These are phyloP conservation scores for Naganishia vaughanmartiniae DNA, from an alignment of 768 basidiomycete species.

Conservation along the genomic window DNA sequence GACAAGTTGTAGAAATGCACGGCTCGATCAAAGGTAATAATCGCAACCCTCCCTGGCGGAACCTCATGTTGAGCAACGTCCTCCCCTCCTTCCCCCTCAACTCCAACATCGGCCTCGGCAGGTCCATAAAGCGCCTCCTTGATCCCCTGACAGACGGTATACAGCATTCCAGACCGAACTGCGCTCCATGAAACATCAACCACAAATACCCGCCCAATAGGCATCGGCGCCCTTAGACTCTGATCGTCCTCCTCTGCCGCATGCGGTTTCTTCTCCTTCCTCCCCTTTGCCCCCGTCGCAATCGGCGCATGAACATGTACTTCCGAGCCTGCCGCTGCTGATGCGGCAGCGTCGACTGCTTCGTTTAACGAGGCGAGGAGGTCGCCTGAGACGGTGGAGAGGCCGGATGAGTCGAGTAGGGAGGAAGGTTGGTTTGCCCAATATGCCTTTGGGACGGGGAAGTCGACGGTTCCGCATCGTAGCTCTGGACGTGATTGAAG, in stretches of 20 bases:
- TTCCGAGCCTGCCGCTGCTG: conserved; percentile 2
- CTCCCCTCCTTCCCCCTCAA: conserved; percentile 51
- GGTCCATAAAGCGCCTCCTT: conserved; percentile 65
- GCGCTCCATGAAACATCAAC: conserved; percentile 77
- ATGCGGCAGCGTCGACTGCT: conserved; percentile 34
- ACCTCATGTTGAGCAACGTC: conserved; percentile 37
- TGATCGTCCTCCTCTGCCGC: conserved; percentile 36
- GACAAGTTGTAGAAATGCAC: conserved; percentile 87
- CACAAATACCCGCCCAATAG: conserved; percentile 77
- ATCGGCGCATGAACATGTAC: not conserved
- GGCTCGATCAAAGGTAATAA: conserved; percentile 75
- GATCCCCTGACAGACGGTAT: conserved; percentile 65
- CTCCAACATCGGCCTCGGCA: conserved; percentile 42
- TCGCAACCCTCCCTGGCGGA: conserved; percentile 58
- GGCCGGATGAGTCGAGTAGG: conserved; percentile 56
- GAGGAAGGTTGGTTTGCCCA: conserved; percentile 62
- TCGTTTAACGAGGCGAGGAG: conserved; percentile 42
- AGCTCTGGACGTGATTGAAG: conserved; percentile 79
- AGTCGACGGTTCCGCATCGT: conserved; percentile 86
- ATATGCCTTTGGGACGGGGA: conserved; percentile 75
- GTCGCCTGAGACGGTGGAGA: conserved; percentile 45
- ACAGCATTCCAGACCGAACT: conserved; percentile 67
- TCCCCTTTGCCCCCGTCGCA: not conserved
- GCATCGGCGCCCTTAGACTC: conserved; percentile 47
- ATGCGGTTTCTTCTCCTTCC: conserved; percentile 27